These are phyloP conservation scores for Talaromyces nanjingensis DNA, from an alignment of 495 filamentous ascomycete species.

Conservation along the genomic window DNA sequence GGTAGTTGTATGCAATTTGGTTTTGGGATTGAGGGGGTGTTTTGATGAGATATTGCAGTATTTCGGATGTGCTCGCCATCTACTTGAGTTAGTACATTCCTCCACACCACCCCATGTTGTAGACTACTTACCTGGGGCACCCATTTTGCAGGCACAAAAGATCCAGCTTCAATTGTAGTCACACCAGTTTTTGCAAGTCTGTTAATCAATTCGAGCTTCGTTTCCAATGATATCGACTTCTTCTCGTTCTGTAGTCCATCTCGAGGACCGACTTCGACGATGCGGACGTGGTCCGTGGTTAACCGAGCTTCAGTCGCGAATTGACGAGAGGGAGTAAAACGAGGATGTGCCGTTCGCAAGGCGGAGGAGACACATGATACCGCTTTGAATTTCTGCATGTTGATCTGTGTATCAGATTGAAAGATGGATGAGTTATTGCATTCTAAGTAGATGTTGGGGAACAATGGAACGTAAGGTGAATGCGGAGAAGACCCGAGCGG, in stretches of 20 bases:
- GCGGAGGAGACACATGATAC: neutral
- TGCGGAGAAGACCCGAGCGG: neutral
- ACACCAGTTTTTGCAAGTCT: constrained; percentile 79
- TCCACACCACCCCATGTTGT: no score
- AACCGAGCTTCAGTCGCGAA: constrained; percentile 42
- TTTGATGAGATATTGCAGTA: constrained; percentile 65
- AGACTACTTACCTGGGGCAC: constrained; percentile 71
- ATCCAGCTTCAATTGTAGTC: constrained; percentile 84
- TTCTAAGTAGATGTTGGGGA: neutral
- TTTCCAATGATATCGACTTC: constrained; percentile 66
- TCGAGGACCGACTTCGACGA: constrained; percentile 90
- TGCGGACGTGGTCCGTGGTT: constrained; percentile 49
- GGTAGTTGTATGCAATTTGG: constrained; percentile 84
- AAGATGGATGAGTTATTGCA: neutral
- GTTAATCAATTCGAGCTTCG: constrained; percentile 79
- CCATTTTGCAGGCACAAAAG: constrained; percentile 96
- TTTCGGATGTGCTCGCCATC: constrained; percentile 89
- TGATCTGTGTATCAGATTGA: neutral
- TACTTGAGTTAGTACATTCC: constrained; percentile 22
- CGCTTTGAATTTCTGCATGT: constrained; percentile 1
- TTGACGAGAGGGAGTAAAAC: constrained; percentile 22
- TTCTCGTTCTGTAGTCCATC: constrained; percentile 98
- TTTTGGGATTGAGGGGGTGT: constrained; percentile 49
- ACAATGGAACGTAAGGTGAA: neutral
- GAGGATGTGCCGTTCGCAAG: constrained; percentile 18